Evolutionary conservation across 2,329 filamentous ascomycete genomes (phyloP), one percentile per base, ranked within the genome.

Genomic region (Graphium sp.): DNA sequence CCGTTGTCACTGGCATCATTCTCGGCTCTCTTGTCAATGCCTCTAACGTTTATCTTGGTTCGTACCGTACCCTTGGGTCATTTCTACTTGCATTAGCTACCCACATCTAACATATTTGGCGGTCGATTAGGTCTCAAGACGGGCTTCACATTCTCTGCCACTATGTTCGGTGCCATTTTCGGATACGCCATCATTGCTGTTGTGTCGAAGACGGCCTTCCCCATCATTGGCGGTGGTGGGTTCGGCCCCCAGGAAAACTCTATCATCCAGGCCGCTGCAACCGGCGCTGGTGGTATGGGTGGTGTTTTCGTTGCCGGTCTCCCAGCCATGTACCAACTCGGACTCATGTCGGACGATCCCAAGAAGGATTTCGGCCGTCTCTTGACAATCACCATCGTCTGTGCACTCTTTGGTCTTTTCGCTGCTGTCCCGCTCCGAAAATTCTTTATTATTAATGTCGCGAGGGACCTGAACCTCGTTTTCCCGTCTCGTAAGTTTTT

Each of bases 381-480:
- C 26, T 53, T 74, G 31, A 65, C 65, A 17, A 56, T 76, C 36
- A 74, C 69, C 3, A 53, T 71, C 24, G 63, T 73, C 26, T 67
- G 66, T 33, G 66, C 63, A 7, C 72, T 73, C 49, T 74, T 74
- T 44, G 72, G 72, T 4, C 58, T 74, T 34, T 70, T 71, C 45
- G 70, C 73, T 37, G 63, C 64, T 27, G 70, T 67, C 0, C 68
- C 69, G 6, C 56, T 74, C 13, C 66, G 72, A 33, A 74, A 73
- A 42, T 76, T 77, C 53, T 77, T 75, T 53, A 64, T 77, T 45
- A 65, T 76, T 44, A 67, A 73, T 33, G 66, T 74, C 9, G 66
- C 66, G 4, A 56, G 67, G 7, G 66, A 74, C 46, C 49, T 73
- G 18, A 60, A 58, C 32, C 54, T 74, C 24, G 56, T 73, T 32